A percentile compares a stretch with the other conserved stretches of the same genome.
phyloP scores from a whole-genome alignment of 257 asterid species.

The Oldenlandia corymbosa region DNA sequence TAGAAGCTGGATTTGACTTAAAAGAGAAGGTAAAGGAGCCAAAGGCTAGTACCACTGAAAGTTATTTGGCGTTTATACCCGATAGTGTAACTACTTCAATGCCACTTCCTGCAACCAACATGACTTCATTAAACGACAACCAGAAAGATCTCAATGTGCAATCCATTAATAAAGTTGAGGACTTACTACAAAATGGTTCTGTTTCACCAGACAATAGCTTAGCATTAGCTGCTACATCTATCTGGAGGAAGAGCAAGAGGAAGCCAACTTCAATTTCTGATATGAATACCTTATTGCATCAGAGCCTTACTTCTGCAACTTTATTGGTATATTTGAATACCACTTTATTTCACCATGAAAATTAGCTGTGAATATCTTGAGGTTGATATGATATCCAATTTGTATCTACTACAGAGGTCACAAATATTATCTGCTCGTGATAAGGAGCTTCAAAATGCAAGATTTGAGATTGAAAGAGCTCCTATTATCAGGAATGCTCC shows the following conservation, averaged over 20 bases:
- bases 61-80: neutral
- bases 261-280: constrained; percentile 32
- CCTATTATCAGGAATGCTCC: constrained; percentile 32
- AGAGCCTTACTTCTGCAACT: constrained; percentile 22
- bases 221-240: constrained; percentile 12
- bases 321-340: constrained; percentile 31
- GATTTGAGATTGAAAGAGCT: constrained; percentile 40
- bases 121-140: neutral
- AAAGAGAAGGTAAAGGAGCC: constrained; percentile 2
- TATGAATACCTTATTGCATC: constrained; percentile 39
- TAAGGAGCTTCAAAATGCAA: constrained; percentile 40
- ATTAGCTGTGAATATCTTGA: constrained; percentile 1
- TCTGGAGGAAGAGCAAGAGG: constrained; percentile 19
- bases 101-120: neutral
- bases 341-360: constrained; percentile 6
- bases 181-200: constrained; percentile 24
- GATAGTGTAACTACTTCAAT: constrained; percentile 10
- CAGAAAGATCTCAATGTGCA: constrained; percentile 7
- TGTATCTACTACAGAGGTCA: constrained; percentile 37
- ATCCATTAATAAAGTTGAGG: neutral
- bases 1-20: neutral
- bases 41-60: constrained; percentile 3
- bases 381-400: constrained; percentile 19
- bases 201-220: constrained; percentile 17
- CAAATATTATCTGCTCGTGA: constrained; percentile 37